Evolutionary conservation across 805 yeast genomes (phyloP), one percentile per base, ranked within the genome.

Genomic region (Komagataella pseudopastoris): DNA sequence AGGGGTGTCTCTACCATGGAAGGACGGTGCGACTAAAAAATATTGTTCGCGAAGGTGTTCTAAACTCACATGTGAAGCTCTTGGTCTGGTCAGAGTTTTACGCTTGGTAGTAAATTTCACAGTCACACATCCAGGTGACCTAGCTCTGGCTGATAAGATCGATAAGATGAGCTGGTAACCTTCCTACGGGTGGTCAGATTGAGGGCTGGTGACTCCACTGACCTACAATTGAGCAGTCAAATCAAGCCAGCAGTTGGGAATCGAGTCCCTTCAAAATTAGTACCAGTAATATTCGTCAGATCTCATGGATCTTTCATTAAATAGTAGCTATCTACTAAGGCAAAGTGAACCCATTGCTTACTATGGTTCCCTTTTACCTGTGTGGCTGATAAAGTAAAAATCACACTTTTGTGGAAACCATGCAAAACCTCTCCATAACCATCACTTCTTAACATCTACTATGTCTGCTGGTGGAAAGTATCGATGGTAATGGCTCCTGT

Each of bases 401-500:
- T 20, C 20, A 20, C 20, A 20, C 20, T 20, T 20, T 20, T 20
- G 20, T 20, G 20, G 20, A 20, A 20, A 20, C 20, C 20, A 20
- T 20, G 20, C 20, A 46, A 20, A 16, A 20, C 48, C 30, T 6
- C 12, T 46, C 6, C 7, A 14, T 6, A 30, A 14, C 20, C 48
- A 18, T 16, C 23, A 18, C 24, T 22, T 4, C 44, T 18, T 48
- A 49, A 22, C 49, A 23, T 18, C 18, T 8, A 49, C 39, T 48
- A 36, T 18, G 22, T 49, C 47, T 7, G 18, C 46, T 18, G 48
- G 50, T 10, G 82, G 81, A 65, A 76, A 78, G 58, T 70, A 76
- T 51, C 69, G 62, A 58, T 76, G 80, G 56, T 65, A 71, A 6
- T 66, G 65, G 10, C 65, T 61, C 10, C 61, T 62, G 46, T 62